Evolutionary conservation across 2,329 filamentous ascomycete genomes (phyloP), one percentile per base, ranked within the genome.

Genomic region (Xylaria sp.): DNA sequence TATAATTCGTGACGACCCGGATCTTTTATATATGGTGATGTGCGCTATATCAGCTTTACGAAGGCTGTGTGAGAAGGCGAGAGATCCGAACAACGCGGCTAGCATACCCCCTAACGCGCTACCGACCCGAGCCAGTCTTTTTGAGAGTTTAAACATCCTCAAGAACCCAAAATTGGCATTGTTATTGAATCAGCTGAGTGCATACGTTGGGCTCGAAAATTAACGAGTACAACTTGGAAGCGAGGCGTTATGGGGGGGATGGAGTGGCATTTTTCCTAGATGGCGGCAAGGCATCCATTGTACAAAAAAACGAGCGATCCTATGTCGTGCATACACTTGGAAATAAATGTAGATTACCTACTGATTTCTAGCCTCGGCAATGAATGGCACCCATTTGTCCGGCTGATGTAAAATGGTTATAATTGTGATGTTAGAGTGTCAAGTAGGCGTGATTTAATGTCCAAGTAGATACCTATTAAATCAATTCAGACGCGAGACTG

Each of bases 31-130:
- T 70, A 90, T 94, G 35, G 86, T 90, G 3, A 83, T 87, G 17
- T 83, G 90, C 43, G 87, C 88, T 2, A 80, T 92, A 47, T 85
- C 86, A 9, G 82, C 92, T 54, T 75, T 94, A n/a, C 84, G 85
- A 64, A 84, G 85, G 62, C 75, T 94, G 23, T 83, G 85, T 2
- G 89, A 93, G 71, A 92, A 91, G 76, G 85, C 82, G 33, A 81
- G 75, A 71, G 88, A 85, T 73, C 83, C 79, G n/a, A 82, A 79
- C 62, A 79, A 84, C 54, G 74, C 81, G 10, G 77, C 76, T 8
- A 79, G 80, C 33, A 79, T 90, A 59, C 87, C 89, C 6, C 79
- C 84, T 1, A 83, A 84, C 48, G 83, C 88, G 10, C 75, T 93
- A 49, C 90, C 90, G 2, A 84, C 85, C 25, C 86, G 85, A 62